Evolutionary conservation across 768 basidiomycete species (phyloP).

Genomic region (Termitomyces sp.): DNA sequence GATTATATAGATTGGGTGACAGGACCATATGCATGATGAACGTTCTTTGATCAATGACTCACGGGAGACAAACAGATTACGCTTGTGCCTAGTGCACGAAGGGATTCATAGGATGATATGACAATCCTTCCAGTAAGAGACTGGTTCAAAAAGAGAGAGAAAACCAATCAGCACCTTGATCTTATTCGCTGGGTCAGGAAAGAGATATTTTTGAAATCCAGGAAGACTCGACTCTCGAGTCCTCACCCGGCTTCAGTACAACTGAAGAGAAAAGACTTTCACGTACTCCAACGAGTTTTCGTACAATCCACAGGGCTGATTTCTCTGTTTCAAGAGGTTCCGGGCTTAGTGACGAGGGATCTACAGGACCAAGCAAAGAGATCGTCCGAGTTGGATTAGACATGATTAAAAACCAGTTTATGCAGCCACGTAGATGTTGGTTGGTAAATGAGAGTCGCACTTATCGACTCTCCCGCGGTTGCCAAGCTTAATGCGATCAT

Average conservation of each 20-base stretch:
- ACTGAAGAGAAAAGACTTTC: background rate
- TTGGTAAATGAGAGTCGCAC: background rate
- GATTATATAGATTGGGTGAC: background rate
- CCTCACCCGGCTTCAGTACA: background rate
- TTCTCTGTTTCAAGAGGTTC: slow-evolving; percentile 48
- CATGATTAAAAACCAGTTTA: background rate
- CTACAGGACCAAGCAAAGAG: slow-evolving; percentile 24
- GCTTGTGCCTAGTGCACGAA: slow-evolving; percentile 55
- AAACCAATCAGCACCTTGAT: background rate
- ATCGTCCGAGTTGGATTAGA: background rate
- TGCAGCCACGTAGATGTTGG: background rate
- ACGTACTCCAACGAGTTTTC: slow-evolving; percentile 62
- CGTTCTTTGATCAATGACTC: slow-evolving; percentile 15
- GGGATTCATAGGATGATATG: slow-evolving; percentile 59
- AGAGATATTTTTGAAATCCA: background rate
- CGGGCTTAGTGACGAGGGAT: slow-evolving; percentile 39
- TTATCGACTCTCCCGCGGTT: background rate
- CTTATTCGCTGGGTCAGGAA: background rate
- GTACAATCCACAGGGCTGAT: slow-evolving; percentile 56
- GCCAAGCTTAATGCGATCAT: background rate
- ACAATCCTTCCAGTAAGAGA: slow-evolving; percentile 62
- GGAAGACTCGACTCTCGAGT: background rate
- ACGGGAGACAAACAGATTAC: slow-evolving; percentile 62
- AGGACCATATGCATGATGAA: background rate
- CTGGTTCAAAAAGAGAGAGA: slow-evolving; percentile 22